Percentiles rank a stretch among this genome's conserved stretches.
Conservation (phyloP, 2,329 filamentous ascomycete species). For the Nakataea oryzae region DNA sequence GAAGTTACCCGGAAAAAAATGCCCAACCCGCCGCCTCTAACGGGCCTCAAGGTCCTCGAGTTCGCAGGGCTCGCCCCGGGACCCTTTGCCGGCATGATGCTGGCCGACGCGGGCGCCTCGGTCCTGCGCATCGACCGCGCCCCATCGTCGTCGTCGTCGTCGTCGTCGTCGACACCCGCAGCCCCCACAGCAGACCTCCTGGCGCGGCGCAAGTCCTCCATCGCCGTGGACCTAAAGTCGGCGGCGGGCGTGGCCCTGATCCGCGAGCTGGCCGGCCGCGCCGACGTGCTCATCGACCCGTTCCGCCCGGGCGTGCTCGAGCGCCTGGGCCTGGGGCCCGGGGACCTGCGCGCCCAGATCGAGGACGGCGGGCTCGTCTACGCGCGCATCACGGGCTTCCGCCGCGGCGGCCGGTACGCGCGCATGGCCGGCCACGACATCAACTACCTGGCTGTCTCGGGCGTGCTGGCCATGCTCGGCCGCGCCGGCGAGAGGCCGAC, state of each 20-base stretch:
- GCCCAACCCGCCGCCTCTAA: conserved; percentile 28
- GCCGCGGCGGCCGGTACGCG: conserved; percentile 75
- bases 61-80: conserved; percentile 57
- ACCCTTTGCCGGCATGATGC: conserved; percentile 78
- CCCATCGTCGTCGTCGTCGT: too few species aligned
- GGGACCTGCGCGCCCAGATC: conserved; percentile 45
- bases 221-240: conserved; percentile 70
- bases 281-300: conserved; percentile 84
- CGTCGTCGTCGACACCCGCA: conserved; percentile 24
- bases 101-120: conserved; percentile 80
- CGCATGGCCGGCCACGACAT: conserved; percentile 93
- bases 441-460: conserved; percentile 87
- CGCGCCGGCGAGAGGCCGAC: conserved; percentile 58
- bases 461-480: conserved; percentile 68
- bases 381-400: conserved; percentile 81
- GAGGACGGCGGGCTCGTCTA: conserved; percentile 53
- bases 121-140: conserved; percentile 78
- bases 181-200: conserved; percentile 57
- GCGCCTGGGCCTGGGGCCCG: conserved; percentile 67
- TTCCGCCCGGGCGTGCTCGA: conserved; percentile 89
- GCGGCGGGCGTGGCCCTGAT: conserved; percentile 53
- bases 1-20: too few species aligned
- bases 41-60: conserved; percentile 46
- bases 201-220: conserved; percentile 69
- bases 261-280: conserved; percentile 47